Percentiles rank a stretch among this genome's conserved stretches.
Evolutionary conservation across 768 basidiomycete genomes (phyloP).

Genomic region (Boletus tylopilopsis): DNA sequence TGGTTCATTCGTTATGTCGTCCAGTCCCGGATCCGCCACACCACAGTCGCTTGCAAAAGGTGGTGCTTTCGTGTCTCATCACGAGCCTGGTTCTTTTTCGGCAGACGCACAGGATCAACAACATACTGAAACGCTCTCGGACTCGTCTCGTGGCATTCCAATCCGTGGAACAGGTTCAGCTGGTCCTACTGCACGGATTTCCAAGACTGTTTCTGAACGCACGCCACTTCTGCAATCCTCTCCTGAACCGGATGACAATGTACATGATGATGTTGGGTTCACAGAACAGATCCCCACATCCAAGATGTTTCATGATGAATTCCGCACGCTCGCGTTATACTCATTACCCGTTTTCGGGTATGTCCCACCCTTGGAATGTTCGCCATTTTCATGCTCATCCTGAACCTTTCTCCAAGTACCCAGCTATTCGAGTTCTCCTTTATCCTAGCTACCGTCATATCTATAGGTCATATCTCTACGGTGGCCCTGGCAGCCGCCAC

Average conservation of each 20-base stretch:
- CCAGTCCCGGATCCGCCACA: slow-evolving; percentile 9
- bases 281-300: slow-evolving; percentile 21
- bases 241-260: slow-evolving; percentile 43
- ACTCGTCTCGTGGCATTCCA: slow-evolving; percentile 17
- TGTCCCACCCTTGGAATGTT: slow-evolving; percentile 19
- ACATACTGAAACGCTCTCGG: slow-evolving; percentile 3
- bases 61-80: slow-evolving; percentile 58
- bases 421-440: slow-evolving; percentile 87
- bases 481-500: slow-evolving; percentile 83
- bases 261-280: not conserved
- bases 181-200: not conserved
- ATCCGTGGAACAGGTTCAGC: slow-evolving; percentile 4
- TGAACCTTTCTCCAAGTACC: slow-evolving; percentile 43
- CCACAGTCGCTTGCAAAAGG: slow-evolving; percentile 57
- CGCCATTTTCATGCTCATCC: not conserved
- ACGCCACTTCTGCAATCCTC: slow-evolving; percentile 51
- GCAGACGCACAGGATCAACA: slow-evolving; percentile 3
- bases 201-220: slow-evolving; percentile 39
- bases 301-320: slow-evolving; percentile 54
- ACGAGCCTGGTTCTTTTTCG: slow-evolving; percentile 31
- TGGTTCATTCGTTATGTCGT: slow-evolving; percentile 12
- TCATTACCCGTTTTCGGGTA: slow-evolving; percentile 72
- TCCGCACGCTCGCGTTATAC: slow-evolving; percentile 55
- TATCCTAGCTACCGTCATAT: slow-evolving; percentile 76
- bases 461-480: slow-evolving; percentile 89